Conservation (phyloP, 768 basidiomycete species). For the Mycena vitilis region DNA sequence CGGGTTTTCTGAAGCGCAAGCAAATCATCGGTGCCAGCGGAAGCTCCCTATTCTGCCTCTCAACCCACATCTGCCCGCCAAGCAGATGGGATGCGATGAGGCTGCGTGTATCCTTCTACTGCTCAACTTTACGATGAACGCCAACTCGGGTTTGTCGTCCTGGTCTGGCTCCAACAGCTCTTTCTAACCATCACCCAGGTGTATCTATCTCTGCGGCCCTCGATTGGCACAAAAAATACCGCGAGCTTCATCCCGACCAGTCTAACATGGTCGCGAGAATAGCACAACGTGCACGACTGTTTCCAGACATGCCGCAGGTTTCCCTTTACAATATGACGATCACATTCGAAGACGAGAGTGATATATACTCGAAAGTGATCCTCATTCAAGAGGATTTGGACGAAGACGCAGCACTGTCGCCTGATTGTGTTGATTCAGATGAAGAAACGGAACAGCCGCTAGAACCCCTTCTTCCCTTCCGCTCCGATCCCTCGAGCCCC, state of each 20-base stretch:
- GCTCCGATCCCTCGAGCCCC: no score
- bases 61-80: background rate
- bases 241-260: constrained; percentile 6
- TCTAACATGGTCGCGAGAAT: constrained; percentile 8
- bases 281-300: constrained; percentile 14
- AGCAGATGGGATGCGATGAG: background rate
- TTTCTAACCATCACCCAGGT: background rate
- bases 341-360: background rate
- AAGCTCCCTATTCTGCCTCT: constrained; percentile 17
- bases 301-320: background rate
- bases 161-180: background rate
- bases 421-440: no score
- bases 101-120: background rate
- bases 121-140: background rate
- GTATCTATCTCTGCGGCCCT: constrained; percentile 1
- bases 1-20: constrained; percentile 11
- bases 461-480: background rate
- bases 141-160: background rate
- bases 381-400: no score
- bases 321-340: background rate
- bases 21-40: constrained; percentile 16
- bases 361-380: background rate
- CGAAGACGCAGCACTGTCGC: no score
- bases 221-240: constrained; percentile 21
- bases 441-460: background rate